Evolutionary conservation across 73 alveolate species (phyloP).

Genomic region (Blepharisma stoltei): DNA sequence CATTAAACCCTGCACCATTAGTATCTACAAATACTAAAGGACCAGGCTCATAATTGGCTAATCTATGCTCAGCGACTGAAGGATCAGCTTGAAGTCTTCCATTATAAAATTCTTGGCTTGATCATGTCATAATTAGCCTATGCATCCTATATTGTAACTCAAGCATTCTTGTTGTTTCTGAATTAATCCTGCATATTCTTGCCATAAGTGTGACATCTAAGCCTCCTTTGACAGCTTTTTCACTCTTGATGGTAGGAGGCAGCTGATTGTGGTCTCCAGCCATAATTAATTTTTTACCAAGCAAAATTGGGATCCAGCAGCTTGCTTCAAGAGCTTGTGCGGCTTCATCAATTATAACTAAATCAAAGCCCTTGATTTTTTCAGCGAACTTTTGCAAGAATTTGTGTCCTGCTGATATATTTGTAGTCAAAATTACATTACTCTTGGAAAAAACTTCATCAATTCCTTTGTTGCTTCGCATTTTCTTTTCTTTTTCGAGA

Average conservation of each 20-base stretch:
- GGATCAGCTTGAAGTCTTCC: slow-evolving; percentile 84
- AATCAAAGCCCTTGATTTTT: slow-evolving; percentile 78
- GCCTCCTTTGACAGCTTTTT: slow-evolving; percentile 77
- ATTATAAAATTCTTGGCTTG: slow-evolving; percentile 85
- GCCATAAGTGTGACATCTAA: slow-evolving; percentile 87
- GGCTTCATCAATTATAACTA: slow-evolving; percentile 96
- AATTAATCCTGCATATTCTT: slow-evolving; percentile 69
- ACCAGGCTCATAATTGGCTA: slow-evolving; percentile 49
- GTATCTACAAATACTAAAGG: slow-evolving; percentile 85
- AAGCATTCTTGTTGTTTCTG: slow-evolving; percentile 58
- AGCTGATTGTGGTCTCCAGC: slow-evolving; percentile 99
- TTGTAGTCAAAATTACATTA: background rate
- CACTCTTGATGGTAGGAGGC: slow-evolving; percentile 94
- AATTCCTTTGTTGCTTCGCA: slow-evolving; percentile 42
- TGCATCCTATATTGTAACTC: slow-evolving; percentile 95
- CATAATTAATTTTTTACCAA: slow-evolving; percentile 87
- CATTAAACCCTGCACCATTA: slow-evolving; percentile 82
- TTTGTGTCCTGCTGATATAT: slow-evolving; percentile 20
- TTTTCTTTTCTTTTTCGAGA: slow-evolving; percentile 35
- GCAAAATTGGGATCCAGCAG: slow-evolving; percentile 95
- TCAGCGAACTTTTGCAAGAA: slow-evolving; percentile 51
- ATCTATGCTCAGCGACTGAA: slow-evolving; percentile 67
- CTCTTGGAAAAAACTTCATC: slow-evolving; percentile 40
- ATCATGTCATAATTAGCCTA: slow-evolving; percentile 88
- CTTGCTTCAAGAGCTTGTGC: slow-evolving; percentile 95